Conservation (phyloP, 306 rosid genomes). For the Prunus dulcis region DNA sequence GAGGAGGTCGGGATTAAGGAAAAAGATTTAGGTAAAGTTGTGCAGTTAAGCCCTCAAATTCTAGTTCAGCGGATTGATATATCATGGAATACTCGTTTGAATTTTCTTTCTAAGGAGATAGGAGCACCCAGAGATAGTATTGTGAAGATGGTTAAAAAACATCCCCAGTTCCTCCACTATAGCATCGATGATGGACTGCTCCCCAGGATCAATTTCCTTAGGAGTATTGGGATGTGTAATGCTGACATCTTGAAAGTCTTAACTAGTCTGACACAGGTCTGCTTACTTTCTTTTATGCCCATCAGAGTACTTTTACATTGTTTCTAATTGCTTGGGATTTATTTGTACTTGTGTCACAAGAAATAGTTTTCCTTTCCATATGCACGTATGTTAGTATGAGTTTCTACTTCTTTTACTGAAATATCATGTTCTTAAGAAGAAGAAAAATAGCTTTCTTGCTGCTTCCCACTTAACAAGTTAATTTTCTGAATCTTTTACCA, state of each 20-base stretch:
- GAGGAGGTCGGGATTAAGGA: conserved; percentile 97
- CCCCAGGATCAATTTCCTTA: conserved; percentile 89
- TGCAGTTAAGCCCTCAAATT: conserved; percentile 93
- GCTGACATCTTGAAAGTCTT: conserved; percentile 82
- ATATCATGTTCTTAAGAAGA: background rate
- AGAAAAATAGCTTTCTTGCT: background rate
- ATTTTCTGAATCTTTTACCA: background rate
- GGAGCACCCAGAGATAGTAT: conserved; percentile 87
- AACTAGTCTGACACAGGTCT: conserved; percentile 92
- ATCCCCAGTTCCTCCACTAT: conserved; percentile 96
- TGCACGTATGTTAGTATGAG: background rate
- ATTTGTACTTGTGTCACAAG: background rate
- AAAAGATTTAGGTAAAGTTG: conserved; percentile 84
- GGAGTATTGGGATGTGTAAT: conserved; percentile 93
- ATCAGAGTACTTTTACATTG: background rate
- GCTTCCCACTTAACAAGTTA: background rate
- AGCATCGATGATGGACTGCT: conserved; percentile 87
- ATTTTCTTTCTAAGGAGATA: conserved; percentile 82
- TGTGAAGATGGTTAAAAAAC: conserved; percentile 94
- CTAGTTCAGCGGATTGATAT: conserved; percentile 85
- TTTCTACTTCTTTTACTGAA: background rate
- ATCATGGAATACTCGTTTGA: conserved; percentile 73
- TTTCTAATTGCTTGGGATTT: background rate
- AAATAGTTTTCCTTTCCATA: background rate
- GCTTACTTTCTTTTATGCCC: conserved; percentile 17